These are phyloP conservation scores for Quercus wislizeni DNA, from an alignment of 306 rosid genomes.

Conservation along the genomic window DNA sequence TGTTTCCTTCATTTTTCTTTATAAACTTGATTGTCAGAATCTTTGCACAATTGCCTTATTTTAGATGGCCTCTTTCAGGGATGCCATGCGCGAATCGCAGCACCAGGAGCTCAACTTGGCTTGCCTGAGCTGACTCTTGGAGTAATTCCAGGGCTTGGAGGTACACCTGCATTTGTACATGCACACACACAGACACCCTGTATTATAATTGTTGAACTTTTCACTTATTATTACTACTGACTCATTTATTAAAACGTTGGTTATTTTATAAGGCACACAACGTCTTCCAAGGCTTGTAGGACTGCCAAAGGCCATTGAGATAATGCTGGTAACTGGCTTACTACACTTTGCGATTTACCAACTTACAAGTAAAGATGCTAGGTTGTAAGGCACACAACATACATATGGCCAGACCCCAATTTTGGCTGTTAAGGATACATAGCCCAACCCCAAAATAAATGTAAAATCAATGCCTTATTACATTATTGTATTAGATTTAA, in stretches of 20 bases:
- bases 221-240: not conserved
- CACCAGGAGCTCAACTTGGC: conserved; percentile 84
- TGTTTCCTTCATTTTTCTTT: not conserved
- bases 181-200: conserved; percentile 2
- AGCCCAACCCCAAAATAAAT: not conserved
- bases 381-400: no score
- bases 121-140: conserved; percentile 94
- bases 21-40: not conserved
- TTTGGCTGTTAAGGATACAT: not conserved
- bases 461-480: not conserved
- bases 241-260: conserved; percentile 26
- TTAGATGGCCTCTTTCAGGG: conserved; percentile 47
- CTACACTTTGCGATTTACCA: not conserved
- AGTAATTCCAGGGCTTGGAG: conserved; percentile 96
- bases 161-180: conserved; percentile 36
- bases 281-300: conserved; percentile 98
- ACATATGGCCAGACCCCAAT: no score
- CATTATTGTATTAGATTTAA: not conserved
- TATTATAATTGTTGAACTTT: conserved; percentile 9
- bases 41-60: conserved; percentile 8
- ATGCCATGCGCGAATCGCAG: conserved; percentile 89
- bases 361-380: not conserved
- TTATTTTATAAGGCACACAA: conserved; percentile 73
- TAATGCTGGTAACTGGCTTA: conserved; percentile 74
- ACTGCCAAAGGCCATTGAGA: conserved; percentile 73